Evolutionary conservation across 305 asterid genomes (phyloP).

Genomic region (Solanum hybrid): DNA sequence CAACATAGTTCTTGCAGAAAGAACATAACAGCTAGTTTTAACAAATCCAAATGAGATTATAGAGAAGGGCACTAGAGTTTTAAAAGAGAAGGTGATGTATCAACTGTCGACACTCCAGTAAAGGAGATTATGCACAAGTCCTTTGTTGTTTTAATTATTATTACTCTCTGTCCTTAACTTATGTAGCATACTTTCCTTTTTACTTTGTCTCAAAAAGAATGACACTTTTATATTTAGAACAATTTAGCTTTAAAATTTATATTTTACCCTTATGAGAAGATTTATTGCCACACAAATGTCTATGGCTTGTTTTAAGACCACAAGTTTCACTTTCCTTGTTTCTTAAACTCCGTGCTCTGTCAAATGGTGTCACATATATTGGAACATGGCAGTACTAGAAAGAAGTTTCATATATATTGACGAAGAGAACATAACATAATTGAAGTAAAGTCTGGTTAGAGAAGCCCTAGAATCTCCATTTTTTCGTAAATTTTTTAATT

Average conservation of each 20-base stretch:
- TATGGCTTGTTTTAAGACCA: neutral
- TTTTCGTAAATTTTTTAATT: neutral
- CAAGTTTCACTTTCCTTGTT: neutral
- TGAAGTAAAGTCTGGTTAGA: neutral
- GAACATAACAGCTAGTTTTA: neutral
- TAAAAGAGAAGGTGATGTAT: neutral
- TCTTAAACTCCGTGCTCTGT: neutral
- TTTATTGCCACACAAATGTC: neutral
- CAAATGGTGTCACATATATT: neutral
- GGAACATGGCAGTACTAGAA: neutral
- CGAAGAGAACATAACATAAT: neutral
- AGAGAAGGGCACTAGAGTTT: neutral
- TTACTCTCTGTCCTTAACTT: neutral
- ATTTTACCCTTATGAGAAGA: neutral
- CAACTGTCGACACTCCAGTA: neutral
- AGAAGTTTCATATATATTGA: neutral
- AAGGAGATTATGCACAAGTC: neutral
- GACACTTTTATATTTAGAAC: neutral
- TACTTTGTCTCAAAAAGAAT: neutral
- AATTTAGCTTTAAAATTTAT: neutral
- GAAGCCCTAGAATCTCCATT: neutral
- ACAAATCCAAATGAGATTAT: neutral
- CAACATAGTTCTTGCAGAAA: neutral
- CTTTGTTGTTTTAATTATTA: neutral
- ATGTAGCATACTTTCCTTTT: neutral